Evolutionary conservation across 1,284 basidiomycete genomes (phyloP).

Genomic region (Ceratobasidium sp.): DNA sequence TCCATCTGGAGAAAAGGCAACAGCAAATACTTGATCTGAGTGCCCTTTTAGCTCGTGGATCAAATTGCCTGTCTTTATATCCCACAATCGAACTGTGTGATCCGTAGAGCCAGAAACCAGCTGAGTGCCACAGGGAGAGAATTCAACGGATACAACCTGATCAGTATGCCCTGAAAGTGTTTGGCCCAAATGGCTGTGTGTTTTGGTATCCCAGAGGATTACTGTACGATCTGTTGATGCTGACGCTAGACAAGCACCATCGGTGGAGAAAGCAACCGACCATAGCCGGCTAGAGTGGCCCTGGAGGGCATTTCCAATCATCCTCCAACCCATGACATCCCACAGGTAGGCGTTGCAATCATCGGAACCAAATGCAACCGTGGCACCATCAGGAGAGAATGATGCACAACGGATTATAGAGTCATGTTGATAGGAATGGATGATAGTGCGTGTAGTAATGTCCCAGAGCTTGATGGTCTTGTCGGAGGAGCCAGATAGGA

Average conservation of each 20-base stretch:
- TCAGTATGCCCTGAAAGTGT: background rate
- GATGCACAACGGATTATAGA: background rate
- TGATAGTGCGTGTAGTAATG: background rate
- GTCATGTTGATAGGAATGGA: background rate
- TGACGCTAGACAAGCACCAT: background rate
- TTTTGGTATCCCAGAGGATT: background rate
- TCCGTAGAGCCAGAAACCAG: conserved; percentile 8
- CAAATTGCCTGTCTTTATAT: background rate
- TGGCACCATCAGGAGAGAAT: conserved; percentile 25
- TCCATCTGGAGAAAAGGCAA: conserved; percentile 37
- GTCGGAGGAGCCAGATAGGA: conserved; percentile 35
- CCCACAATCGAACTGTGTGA: conserved; percentile 14
- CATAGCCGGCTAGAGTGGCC: background rate
- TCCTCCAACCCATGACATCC: background rate
- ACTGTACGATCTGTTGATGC: background rate
- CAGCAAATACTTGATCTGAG: conserved; percentile 1
- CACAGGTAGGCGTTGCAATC: conserved; percentile 36
- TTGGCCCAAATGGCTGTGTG: too few relatives aligned
- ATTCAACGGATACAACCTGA: background rate
- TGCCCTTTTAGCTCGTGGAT: conserved; percentile 11
- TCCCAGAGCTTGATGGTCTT: conserved; percentile 27
- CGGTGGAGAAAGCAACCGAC: background rate
- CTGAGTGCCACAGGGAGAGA: conserved; percentile 6
- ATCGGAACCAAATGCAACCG: conserved; percentile 21
- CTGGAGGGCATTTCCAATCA: background rate